Evolutionary conservation across 2,329 filamentous ascomycete genomes (phyloP), one percentile per base, ranked within the genome.

Genomic region (Falciphora oryzae): DNA sequence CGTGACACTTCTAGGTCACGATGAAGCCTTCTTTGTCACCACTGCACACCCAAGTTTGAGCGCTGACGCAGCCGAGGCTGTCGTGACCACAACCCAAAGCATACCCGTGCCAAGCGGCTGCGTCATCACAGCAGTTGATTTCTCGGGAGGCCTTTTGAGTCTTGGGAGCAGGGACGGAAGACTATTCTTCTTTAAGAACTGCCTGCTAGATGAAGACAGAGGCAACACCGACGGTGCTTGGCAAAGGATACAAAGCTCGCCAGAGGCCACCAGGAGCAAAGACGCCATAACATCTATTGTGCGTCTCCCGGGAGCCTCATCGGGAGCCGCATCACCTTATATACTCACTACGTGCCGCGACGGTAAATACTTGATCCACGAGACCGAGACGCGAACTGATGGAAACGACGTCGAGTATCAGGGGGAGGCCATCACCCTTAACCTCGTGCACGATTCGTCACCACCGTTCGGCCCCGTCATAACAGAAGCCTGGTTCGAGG

Each of bases 341-440:
- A 81, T 96, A 57, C 75, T 94, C 18, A 89, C 89, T 0, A 91
- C 90, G 4, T 89, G 89, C 56, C 85, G 93, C 64, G 90, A 97
- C 73, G 91, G 92, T 2, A 86, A 81, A 62, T 93, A 89, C 69
- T 85, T 89, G 56, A 85, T 94, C 61, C 91, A 82, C 71, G 74
- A 79, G 35, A 65, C 69, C 0, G 66, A 58, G 18, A 31, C 25
- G 18, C n/a, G 25, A 25, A 10, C 25, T n/a, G 44, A 57, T 8
- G 29, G 29, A 8, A 4, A 22, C n/a, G 4, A 11, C 4, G n/a
- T 3, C n/a, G 31, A 29, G n/a, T 14, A 28, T n/a, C 8, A 18
- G 25, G 11, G 16, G 29, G 56, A 59, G 6, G 10, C 22, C 31
- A 25, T 59, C 22, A 16, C 32, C 2, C 67, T 87, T 2, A 68